These are phyloP conservation scores for Brettanomyces bruxellensis DNA, from an alignment of 805 yeast species.

Conservation along the genomic window DNA sequence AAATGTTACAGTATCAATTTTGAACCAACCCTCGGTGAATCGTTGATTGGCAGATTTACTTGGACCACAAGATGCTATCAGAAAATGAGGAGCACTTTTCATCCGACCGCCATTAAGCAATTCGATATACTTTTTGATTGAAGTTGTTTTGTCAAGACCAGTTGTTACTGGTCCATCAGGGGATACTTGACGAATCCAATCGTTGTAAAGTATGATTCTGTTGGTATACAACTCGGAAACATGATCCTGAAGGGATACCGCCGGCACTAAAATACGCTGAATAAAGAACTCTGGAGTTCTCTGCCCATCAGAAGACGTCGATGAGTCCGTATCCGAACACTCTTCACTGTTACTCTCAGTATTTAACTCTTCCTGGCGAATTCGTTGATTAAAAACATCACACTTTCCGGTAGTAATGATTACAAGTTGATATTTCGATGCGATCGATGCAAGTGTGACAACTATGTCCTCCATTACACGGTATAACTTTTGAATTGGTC, in stretches of 20 bases:
- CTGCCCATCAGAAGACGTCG: not conserved
- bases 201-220: conserved; percentile 22
- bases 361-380: conserved; percentile 5
- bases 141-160: conserved; percentile 5
- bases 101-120: conserved; percentile 11
- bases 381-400: conserved; percentile 18
- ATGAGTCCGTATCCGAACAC: conserved; percentile 4
- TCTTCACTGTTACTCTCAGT: conserved; percentile 5
- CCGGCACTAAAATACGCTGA: conserved; percentile 25
- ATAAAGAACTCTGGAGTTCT: conserved; percentile 8
- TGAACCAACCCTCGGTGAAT: conserved; percentile 6
- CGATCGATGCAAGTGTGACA: conserved; percentile 9
- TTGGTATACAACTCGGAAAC: conserved; percentile 20
- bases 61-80: conserved; percentile 8
- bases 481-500: not conserved
- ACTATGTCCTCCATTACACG: conserved; percentile 6
- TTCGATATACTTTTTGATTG: conserved; percentile 15
- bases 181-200: conserved; percentile 18
- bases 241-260: conserved; percentile 19
- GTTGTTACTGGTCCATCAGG: conserved; percentile 2
- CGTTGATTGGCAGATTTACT: not conserved
- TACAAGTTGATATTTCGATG: conserved; percentile 6
- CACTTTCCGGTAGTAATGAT: conserved; percentile 22
- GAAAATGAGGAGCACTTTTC: conserved; percentile 18
- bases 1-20: conserved; percentile 1